Base-by-base conservation (phyloP, 179 eudicot genomes). In the Patellifolia procumbens region DNA sequence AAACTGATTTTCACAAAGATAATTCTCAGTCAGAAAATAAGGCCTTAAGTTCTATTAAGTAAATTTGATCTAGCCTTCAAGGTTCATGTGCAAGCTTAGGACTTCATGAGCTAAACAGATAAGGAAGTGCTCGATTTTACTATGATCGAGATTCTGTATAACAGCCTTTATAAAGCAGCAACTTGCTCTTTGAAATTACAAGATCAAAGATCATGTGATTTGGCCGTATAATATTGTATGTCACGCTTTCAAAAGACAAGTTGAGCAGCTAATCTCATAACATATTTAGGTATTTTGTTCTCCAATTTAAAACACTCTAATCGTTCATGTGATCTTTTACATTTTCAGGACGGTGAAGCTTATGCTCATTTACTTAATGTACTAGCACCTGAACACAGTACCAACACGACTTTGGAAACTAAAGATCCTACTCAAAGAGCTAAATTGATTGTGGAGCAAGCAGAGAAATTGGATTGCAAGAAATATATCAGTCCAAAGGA, bases 361-460 rank as follows among this genome's bases (percentile, higher is more conserved):
- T 92, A 92, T 77, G 97, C 93, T 68, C 89, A 89, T 80, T 79
- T 92, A 84, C 95, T 92, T 48, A 92, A 90, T 77, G 93, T 87
- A 74, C 93, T 92, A 78, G 97, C 95, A 35, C 97, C 97, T 52
- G 97, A 92, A 85, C 89, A 86, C 76, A 84, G 91, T 74, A 87
- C 81, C 34, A 68, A 77, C 46, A 26, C 76, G 31, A 80, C 85
- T 43, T 69, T 92, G 76, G 97, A 88, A 51, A 68, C 89, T 45
- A 79, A 86, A 32, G 91, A 92, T 87, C 93, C 95, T 29, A 78
- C 88, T 17, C 82, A 86, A 84, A 86, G 97, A 82, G 97, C 97
- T 71, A 85, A 87, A 66, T 73, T 92, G 87, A 79, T 92, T 78
- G 43, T 92, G 29, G 88, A 90, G 77, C 97, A 92, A 73, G 97